A percentile compares a stretch with the other conserved stretches of the same genome.
Conservation (phyloP, 177 flowering plant genomes). For the Telopea speciosissima region DNA sequence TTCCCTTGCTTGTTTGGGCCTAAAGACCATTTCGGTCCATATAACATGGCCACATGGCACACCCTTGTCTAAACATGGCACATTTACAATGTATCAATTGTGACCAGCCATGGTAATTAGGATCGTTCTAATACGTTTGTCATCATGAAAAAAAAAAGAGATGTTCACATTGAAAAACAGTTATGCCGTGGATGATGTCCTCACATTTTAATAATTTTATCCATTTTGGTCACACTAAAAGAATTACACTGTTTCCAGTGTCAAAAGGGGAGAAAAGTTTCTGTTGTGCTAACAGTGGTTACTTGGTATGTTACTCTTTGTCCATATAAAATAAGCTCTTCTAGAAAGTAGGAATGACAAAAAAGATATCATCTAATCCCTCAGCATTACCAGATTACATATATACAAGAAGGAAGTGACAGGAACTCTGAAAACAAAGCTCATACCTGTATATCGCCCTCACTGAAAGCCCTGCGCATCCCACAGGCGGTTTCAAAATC, state of each 20-base stretch:
- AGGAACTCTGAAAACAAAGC: neutral
- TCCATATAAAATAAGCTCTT: neutral
- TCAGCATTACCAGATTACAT: neutral
- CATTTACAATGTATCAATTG: too few relatives aligned
- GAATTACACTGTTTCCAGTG: neutral
- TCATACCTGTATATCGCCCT: conserved; percentile 93
- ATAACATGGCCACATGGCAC: too few relatives aligned
- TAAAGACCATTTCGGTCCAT: too few relatives aligned
- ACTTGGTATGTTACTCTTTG: neutral
- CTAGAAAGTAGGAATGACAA: neutral
- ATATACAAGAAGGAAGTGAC: neutral
- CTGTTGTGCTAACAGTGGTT: neutral
- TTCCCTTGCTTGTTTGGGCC: too few relatives aligned
- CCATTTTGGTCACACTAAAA: neutral
- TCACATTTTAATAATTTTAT: neutral
- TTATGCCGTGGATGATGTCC: neutral
- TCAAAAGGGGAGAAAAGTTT: neutral
- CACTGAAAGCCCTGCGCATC: conserved; percentile 93
- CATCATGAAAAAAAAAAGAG: neutral
- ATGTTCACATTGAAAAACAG: neutral
- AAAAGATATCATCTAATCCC: neutral
- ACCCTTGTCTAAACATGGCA: too few relatives aligned
- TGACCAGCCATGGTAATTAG: neutral
- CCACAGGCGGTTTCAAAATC: conserved; percentile 67
- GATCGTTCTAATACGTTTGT: neutral